A percentile compares a stretch with the other conserved stretches of the same genome.
Conservation (phyloP, 2,329 filamentous ascomycete genomes). For the Aspergillus quadricinctus region DNA sequence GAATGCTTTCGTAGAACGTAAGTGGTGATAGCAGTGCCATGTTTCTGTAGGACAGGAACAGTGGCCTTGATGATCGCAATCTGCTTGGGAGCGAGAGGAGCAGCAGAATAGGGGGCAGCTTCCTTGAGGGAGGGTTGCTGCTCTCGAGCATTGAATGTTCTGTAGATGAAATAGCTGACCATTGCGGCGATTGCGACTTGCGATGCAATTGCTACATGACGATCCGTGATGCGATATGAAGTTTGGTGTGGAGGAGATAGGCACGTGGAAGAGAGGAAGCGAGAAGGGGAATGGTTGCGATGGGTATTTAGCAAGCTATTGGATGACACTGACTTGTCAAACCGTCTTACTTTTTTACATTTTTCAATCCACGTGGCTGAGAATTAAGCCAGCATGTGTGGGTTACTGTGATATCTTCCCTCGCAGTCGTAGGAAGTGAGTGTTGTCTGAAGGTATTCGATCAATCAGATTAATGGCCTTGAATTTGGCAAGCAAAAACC, state of each 20-base stretch:
- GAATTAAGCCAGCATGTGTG: not conserved
- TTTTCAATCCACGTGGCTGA: too few relatives aligned
- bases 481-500: too few relatives aligned
- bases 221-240: not conserved
- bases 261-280: not conserved
- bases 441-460: not conserved
- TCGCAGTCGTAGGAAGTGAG: too few relatives aligned
- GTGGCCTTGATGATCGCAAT: constrained; percentile 64
- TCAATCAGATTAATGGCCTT: too few relatives aligned
- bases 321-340: not conserved
- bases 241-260: not conserved
- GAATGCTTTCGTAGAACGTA: constrained; percentile 68
- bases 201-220: not conserved
- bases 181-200: not conserved
- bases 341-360: too few relatives aligned
- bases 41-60: constrained; percentile 62
- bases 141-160: not conserved
- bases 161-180: not conserved
- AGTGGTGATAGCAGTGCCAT: constrained; percentile 65
- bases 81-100: constrained; percentile 57
- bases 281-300: too few relatives aligned
- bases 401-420: not conserved
- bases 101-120: not conserved
- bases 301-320: too few relatives aligned
- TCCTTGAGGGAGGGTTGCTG: not conserved